These are phyloP conservation scores for Cardiospermum halicacabum DNA, from an alignment of 345 rosid genomes.

Conservation along the genomic window DNA sequence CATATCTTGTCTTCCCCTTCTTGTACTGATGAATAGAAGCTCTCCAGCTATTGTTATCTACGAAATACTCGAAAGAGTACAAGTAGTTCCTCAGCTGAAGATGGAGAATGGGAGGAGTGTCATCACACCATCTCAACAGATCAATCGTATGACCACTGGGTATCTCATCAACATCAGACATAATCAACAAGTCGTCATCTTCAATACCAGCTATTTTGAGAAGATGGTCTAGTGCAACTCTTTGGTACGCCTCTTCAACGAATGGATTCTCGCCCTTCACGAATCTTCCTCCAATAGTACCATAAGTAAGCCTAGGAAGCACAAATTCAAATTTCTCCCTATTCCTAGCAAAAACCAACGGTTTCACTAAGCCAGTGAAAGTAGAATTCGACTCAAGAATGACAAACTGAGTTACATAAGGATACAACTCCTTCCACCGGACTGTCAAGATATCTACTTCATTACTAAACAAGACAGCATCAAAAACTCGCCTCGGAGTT, in stretches of 20 bases:
- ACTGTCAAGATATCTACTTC: constrained; percentile 74
- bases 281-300: constrained; percentile 77
- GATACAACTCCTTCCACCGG: constrained; percentile 87
- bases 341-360: constrained; percentile 50
- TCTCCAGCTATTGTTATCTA: constrained; percentile 87
- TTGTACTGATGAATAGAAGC: constrained; percentile 73
- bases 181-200: constrained; percentile 87
- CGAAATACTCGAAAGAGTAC: constrained; percentile 71
- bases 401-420: constrained; percentile 75
- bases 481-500: constrained; percentile 78
- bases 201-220: constrained; percentile 80
- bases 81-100: constrained; percentile 79
- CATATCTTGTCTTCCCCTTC: constrained; percentile 64
- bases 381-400: constrained; percentile 93
- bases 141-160: constrained; percentile 91
- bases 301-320: constrained; percentile 74
- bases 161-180: constrained; percentile 97
- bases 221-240: constrained; percentile 79
- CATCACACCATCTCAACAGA: constrained; percentile 90
- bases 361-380: constrained; percentile 67
- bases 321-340: constrained; percentile 56
- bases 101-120: constrained; percentile 72
- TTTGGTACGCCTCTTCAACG: constrained; percentile 89
- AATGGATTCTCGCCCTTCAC: constrained; percentile 85
- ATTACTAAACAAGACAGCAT: constrained; percentile 80